Conservation (phyloP, 306 rosid species). For the Prunus dulcis region DNA sequence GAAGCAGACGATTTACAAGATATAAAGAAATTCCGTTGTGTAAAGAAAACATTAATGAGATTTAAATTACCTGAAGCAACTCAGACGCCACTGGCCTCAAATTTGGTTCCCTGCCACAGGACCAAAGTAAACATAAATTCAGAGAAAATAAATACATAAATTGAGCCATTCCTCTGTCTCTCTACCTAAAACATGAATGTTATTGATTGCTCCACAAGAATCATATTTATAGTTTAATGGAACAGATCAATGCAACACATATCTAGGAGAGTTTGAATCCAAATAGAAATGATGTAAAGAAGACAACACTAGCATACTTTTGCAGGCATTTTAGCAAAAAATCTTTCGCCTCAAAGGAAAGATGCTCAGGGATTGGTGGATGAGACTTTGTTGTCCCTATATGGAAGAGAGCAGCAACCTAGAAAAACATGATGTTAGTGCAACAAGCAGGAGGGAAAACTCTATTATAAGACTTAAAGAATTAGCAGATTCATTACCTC, state of each 20-base stretch:
- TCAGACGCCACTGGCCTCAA: constrained; percentile 80
- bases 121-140: constrained; percentile 8
- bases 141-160: not conserved
- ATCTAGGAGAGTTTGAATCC: constrained; percentile 4
- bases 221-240: not conserved
- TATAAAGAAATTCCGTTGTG: not conserved
- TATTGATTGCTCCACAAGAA: not conserved
- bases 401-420: constrained; percentile 98
- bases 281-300: constrained; percentile 10
- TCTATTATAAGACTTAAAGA: not conserved
- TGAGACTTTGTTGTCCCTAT: constrained; percentile 97
- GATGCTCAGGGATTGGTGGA: constrained; percentile 97
- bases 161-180: not conserved
- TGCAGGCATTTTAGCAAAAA: constrained; percentile 91
- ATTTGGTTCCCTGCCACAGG: constrained; percentile 79
- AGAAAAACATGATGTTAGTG: constrained; percentile 42
- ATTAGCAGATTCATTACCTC: constrained; percentile 54
- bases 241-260: constrained; percentile 1
- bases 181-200: not conserved
- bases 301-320: constrained; percentile 52
- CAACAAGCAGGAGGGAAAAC: constrained; percentile 13
- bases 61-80: constrained; percentile 75
- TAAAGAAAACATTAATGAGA: constrained; percentile 17
- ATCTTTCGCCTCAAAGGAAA: constrained; percentile 83
- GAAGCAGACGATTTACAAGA: constrained; percentile 10